Conservation (phyloP, 805 yeast genomes). For the Lipomyces japonicus region DNA sequence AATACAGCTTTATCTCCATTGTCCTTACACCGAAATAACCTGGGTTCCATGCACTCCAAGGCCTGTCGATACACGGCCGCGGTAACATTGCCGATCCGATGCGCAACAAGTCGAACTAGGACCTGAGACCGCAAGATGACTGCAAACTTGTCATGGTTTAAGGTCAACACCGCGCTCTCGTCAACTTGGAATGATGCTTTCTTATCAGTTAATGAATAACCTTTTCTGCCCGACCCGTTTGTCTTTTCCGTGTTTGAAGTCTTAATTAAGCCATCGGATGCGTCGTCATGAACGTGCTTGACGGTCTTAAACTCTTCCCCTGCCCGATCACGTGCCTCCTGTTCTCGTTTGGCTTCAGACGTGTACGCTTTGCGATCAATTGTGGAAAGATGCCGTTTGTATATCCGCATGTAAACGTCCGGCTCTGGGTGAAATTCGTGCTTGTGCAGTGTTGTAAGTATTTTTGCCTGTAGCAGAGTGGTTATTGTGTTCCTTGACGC, state of each 20-base stretch:
- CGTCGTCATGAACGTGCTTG: constrained; percentile 20
- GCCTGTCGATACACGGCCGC: constrained; percentile 60
- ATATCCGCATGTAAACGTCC: constrained; percentile 31
- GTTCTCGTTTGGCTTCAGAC: constrained; percentile 54
- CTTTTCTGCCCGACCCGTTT: background rate
- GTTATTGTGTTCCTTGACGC: constrained; percentile 43
- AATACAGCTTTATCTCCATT: constrained; percentile 33
- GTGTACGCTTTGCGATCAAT: constrained; percentile 34
- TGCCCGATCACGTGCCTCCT: constrained; percentile 60
- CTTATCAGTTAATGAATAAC: background rate
- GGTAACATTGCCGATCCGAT: constrained; percentile 66
- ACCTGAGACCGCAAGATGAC: constrained; percentile 63
- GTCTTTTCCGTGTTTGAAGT: constrained; percentile 11
- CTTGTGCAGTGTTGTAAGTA: constrained; percentile 48
- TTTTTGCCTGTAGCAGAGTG: constrained; percentile 47
- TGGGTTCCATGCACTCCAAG: constrained; percentile 55
- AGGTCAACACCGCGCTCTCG: constrained; percentile 45
- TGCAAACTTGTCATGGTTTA: constrained; percentile 64
- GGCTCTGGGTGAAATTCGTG: constrained; percentile 38
- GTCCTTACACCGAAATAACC: constrained; percentile 39
- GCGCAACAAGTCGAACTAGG: constrained; percentile 57
- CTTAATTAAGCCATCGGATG: constrained; percentile 25
- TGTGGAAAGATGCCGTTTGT: constrained; percentile 17
- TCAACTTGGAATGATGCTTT: background rate
- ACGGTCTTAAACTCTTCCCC: constrained; percentile 33